These are phyloP conservation scores for Jamesozyma jinghongensis DNA, from an alignment of 805 yeast genomes.

Conservation along the genomic window DNA sequence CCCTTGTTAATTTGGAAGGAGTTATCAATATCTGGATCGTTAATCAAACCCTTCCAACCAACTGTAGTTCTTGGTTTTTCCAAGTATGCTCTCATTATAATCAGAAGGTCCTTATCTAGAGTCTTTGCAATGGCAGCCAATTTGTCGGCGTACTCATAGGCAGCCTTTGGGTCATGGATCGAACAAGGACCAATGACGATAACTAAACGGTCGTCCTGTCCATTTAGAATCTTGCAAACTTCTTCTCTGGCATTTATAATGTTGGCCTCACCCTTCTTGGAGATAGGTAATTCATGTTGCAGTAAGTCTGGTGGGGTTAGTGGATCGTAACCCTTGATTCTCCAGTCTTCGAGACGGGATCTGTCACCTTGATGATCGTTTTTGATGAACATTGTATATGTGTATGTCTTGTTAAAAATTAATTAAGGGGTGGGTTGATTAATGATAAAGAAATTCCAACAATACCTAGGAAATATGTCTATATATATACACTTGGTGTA, in stretches of 20 bases:
- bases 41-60: conserved; percentile 97
- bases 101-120: conserved; percentile 64
- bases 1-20: conserved; percentile 94
- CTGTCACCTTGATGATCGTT: conserved; percentile 83
- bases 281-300: conserved; percentile 74
- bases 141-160: conserved; percentile 73
- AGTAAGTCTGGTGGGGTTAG: conserved; percentile 89
- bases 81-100: conserved; percentile 95
- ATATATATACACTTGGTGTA: background rate
- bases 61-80: conserved; percentile 98
- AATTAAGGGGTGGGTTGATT: background rate
- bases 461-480: too few species aligned
- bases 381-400: conserved; percentile 61
- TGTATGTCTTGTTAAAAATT: background rate
- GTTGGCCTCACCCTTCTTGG: conserved; percentile 47
- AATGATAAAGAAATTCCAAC: too few species aligned
- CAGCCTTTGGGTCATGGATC: conserved; percentile 88
- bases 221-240: conserved; percentile 63
- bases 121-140: conserved; percentile 51
- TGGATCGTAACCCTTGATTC: conserved; percentile 86
- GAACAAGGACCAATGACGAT: conserved; percentile 97
- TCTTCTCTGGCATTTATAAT: conserved; percentile 71
- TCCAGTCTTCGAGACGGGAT: conserved; percentile 64
- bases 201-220: conserved; percentile 77
- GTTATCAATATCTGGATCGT: conserved; percentile 93